These are phyloP conservation scores for Pisolithus albus DNA, from an alignment of 768 basidiomycete species.

Conservation along the genomic window DNA sequence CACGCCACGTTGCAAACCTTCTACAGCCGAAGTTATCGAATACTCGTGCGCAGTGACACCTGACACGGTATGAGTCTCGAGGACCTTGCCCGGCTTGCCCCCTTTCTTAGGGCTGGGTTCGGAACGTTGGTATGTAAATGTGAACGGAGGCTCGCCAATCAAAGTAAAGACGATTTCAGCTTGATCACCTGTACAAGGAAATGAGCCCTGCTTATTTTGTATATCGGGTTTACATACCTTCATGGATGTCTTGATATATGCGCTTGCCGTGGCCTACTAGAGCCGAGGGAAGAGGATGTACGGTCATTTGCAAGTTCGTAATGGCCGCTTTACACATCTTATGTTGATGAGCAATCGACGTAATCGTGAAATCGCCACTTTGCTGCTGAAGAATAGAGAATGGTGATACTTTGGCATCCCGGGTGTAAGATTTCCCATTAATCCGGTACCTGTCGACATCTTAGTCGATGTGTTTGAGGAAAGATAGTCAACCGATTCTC, in stretches of 20 bases:
- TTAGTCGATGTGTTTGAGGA: constrained; percentile 3
- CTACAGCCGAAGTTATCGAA: constrained; percentile 85
- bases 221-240: constrained; percentile 43
- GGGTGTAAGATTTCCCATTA: constrained; percentile 65
- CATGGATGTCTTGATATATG: constrained; percentile 80
- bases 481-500: background rate
- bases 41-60: constrained; percentile 70
- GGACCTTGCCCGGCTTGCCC: constrained; percentile 64
- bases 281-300: constrained; percentile 84
- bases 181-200: constrained; percentile 59
- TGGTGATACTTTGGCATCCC: constrained; percentile 71
- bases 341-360: constrained; percentile 87
- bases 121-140: constrained; percentile 89
- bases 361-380: constrained; percentile 78
- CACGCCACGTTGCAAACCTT: constrained; percentile 52
- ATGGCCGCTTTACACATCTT: constrained; percentile 85
- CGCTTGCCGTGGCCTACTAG: constrained; percentile 82
- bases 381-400: constrained; percentile 82
- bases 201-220: background rate
- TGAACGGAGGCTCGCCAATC: constrained; percentile 89
- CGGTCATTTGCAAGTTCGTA: constrained; percentile 61
- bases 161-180: constrained; percentile 91
- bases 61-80: constrained; percentile 88
- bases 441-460: constrained; percentile 58
- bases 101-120: constrained; percentile 66